Base-by-base conservation (phyloP, 352 stramenopile genomes). In the Phytophthora citrophthora region DNA sequence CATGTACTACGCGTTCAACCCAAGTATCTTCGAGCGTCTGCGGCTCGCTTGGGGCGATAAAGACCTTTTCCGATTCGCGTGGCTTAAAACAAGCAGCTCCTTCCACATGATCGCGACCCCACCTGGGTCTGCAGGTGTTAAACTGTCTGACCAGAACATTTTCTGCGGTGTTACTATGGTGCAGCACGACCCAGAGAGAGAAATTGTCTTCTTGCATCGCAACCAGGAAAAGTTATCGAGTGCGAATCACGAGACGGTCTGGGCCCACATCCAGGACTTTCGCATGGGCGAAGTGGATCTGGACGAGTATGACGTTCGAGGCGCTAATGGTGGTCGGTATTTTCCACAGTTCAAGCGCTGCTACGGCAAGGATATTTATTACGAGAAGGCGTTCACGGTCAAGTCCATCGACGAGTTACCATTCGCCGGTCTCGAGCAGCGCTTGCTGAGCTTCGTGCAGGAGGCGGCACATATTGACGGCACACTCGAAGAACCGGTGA, bases 151-250 rank as follows among this genome's bases (percentile, higher is more conserved):
- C 26, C 69, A 81, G 8, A 66, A 84, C 29, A 65, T 83, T 38
- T 93, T 93, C 52, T 93, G 85, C 47, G 85, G 85, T 10, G 61
- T 84, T 4, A 87, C 81, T 0, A 90, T 91, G 77, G 76, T 90
- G 43, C 83, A 91, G 64, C 77, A 86, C 45, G 83, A 90, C 54
- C 64, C 79, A 4, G 46, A 63, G n/a, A 48, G 70, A 20, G 45
- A 60, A 4, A 76, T 89, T 29, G 38, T 91, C 16, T 89, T 92
- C 34, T 36, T 90, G 46, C 81, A 89, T 29, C 81, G 83, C 39
- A 92, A 89, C 44, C 63, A 74, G 44, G 68, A 85, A 49, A 92
- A 90, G 49, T 53, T 90, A 2, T 66, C 67, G 12, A 77, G 68
- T 9, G 50, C 57, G 16, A 86, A 80, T 54, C 62, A 73, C 13